Evolutionary conservation across 2,329 filamentous ascomycete genomes (phyloP).

Genomic region (Epichloe coenophiala): DNA sequence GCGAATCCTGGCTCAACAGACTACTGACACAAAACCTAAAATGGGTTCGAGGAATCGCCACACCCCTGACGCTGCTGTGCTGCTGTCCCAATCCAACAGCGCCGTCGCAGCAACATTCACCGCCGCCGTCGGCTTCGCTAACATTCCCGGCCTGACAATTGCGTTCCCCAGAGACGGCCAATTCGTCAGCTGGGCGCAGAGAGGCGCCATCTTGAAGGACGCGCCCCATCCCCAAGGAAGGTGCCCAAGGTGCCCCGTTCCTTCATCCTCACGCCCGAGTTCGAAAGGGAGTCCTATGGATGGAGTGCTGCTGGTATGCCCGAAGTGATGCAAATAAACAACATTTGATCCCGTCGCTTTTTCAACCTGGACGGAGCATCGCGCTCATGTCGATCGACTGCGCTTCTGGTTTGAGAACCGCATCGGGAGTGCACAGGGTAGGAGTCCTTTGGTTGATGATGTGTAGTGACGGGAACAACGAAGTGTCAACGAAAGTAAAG

Average conservation of each 20-base stretch:
- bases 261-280: constrained; percentile 29
- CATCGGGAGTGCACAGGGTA: constrained; percentile 25
- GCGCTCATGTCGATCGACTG: no score
- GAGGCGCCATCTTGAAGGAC: constrained; percentile 31
- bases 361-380: no score
- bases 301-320: constrained; percentile 20
- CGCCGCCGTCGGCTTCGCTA: no score
- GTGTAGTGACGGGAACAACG: constrained; percentile 5
- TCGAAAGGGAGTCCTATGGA: constrained; percentile 16
- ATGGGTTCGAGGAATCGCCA: constrained; percentile 37
- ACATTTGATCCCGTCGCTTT: constrained; percentile 25
- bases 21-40: constrained; percentile 33
- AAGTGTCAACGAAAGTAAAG: no score
- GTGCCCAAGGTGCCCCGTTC: constrained; percentile 35
- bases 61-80: constrained; percentile 20
- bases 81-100: no score
- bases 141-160: no score
- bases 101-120: no score
- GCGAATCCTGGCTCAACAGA: constrained; percentile 31
- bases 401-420: no score
- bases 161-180: no score
- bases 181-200: constrained; percentile 36
- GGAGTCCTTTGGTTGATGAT: constrained; percentile 21
- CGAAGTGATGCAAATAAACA: constrained; percentile 12
- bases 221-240: constrained; percentile 29